Evolutionary conservation across 192 early-diverging fungal genomes (phyloP).

Genomic region (Coemansia brasiliensis): DNA sequence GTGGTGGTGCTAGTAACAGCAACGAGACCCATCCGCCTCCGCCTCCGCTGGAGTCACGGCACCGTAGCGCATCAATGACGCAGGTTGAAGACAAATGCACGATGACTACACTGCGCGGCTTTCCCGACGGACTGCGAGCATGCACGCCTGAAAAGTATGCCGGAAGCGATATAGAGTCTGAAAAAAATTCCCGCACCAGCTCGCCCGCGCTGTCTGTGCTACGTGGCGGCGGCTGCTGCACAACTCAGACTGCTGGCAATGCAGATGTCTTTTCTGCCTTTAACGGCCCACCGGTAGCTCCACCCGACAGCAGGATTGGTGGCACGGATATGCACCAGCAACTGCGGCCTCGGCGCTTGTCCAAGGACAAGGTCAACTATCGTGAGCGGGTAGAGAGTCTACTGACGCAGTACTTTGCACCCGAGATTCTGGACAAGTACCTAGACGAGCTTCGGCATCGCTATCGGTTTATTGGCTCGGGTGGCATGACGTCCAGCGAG

Average conservation of each 20-base stretch:
- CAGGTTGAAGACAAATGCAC: slow-evolving; percentile 49
- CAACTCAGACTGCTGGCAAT: not conserved
- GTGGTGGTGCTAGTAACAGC: slow-evolving; percentile 21
- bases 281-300: slow-evolving; percentile 48
- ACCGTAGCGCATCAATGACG: slow-evolving; percentile 41
- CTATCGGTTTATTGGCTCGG: slow-evolving; percentile 50
- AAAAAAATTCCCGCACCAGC: slow-evolving; percentile 8
- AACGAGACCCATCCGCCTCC: not conserved
- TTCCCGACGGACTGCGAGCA: slow-evolving; percentile 26
- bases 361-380: slow-evolving; percentile 48
- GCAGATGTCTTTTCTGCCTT: slow-evolving; percentile 37
- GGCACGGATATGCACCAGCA: slow-evolving; percentile 5
- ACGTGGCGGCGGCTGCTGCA: slow-evolving; percentile 35
- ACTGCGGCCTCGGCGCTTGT: slow-evolving; percentile 25
- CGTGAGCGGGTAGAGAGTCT: slow-evolving; percentile 48
- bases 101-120: slow-evolving; percentile 47
- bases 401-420: slow-evolving; percentile 51
- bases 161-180: slow-evolving; percentile 13
- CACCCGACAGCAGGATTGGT: slow-evolving; percentile 24
- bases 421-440: slow-evolving; percentile 39
- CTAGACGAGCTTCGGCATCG: slow-evolving; percentile 53
- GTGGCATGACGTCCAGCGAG: slow-evolving; percentile 45
- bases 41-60: slow-evolving; percentile 13
- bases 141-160: slow-evolving; percentile 8
- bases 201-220: slow-evolving; percentile 32